Evolutionary conservation across 495 filamentous ascomycete genomes (phyloP).

Genomic region (Penicillium chermesinum): DNA sequence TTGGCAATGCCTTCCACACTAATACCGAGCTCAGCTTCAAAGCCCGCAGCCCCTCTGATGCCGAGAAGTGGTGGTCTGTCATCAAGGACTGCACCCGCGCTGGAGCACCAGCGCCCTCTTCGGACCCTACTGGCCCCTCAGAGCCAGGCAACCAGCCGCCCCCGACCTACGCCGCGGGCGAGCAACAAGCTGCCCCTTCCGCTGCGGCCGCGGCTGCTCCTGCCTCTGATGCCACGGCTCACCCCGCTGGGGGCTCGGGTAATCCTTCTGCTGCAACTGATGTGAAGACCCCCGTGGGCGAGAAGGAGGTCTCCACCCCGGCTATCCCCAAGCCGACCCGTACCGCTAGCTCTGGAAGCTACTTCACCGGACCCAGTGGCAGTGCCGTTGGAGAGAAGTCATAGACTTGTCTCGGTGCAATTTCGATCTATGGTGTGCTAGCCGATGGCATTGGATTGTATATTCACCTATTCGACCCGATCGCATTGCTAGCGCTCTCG

Average conservation of each 20-base stretch:
- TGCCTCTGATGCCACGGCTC: background rate
- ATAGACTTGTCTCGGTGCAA: background rate
- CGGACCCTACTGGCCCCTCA: background rate
- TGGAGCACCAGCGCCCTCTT: background rate
- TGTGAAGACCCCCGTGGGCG: conserved; percentile 3
- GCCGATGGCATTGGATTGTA: background rate
- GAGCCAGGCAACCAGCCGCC: conserved; percentile 4
- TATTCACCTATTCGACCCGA: background rate
- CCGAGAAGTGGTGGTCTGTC: conserved; percentile 75
- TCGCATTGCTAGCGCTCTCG: background rate
- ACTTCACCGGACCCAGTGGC: conserved; percentile 28
- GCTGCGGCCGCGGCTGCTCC: background rate
- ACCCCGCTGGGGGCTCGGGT: background rate
- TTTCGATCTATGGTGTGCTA: background rate
- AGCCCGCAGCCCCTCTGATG: conserved; percentile 68
- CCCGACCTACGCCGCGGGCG: background rate
- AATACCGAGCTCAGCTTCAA: conserved; percentile 63
- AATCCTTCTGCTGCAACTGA: background rate
- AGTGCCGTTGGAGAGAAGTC: conserved; percentile 20
- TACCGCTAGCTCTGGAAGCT: conserved; percentile 25
- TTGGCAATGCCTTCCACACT: conserved; percentile 55
- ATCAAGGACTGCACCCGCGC: conserved; percentile 45
- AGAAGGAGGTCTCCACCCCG: conserved; percentile 8
- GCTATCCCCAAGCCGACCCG: conserved; percentile 16
- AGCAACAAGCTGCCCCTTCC: background rate